Evolutionary conservation across 148 eudicot species (phyloP).

Genomic region (Arbutus unedo): DNA sequence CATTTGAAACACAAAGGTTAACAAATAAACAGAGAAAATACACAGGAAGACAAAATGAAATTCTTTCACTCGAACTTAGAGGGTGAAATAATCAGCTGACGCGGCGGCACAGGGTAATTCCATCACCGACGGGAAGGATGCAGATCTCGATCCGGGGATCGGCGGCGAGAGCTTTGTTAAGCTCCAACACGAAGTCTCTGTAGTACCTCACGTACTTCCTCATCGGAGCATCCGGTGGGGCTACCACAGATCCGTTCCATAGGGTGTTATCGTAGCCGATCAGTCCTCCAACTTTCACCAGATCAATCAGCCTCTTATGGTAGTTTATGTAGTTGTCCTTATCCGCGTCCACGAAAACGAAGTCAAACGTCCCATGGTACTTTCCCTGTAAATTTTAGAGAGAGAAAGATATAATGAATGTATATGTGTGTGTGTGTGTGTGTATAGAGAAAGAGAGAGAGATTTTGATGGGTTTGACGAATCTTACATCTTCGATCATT

Average conservation of each 20-base stretch:
- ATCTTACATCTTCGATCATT: slow-evolving; percentile 53
- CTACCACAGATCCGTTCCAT: slow-evolving; percentile 62
- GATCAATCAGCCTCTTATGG: slow-evolving; percentile 59
- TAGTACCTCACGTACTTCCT: slow-evolving; percentile 61
- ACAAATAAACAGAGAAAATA: not conserved
- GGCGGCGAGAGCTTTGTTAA: slow-evolving; percentile 56
- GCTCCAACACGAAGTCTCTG: slow-evolving; percentile 55
- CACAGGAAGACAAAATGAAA: not conserved
- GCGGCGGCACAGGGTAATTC: slow-evolving; percentile 67
- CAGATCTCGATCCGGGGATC: slow-evolving; percentile 72
- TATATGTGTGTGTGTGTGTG: no score
- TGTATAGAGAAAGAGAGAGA: not conserved
- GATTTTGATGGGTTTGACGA: not conserved
- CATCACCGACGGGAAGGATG: slow-evolving; percentile 64
- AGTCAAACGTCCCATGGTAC: slow-evolving; percentile 52
- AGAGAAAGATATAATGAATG: not conserved
- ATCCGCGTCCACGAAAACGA: slow-evolving; percentile 66
- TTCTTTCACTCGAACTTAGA: not conserved
- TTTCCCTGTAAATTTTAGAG: slow-evolving; percentile 28
- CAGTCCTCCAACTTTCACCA: slow-evolving; percentile 58
- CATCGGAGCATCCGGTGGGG: slow-evolving; percentile 58
- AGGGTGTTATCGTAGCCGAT: slow-evolving; percentile 81
- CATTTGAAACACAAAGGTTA: not conserved
- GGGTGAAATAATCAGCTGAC: slow-evolving; percentile 25
- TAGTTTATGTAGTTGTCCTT: slow-evolving; percentile 66